These are phyloP conservation scores for Benincasa hispida DNA, from an alignment of 306 rosid species.

Conservation along the genomic window DNA sequence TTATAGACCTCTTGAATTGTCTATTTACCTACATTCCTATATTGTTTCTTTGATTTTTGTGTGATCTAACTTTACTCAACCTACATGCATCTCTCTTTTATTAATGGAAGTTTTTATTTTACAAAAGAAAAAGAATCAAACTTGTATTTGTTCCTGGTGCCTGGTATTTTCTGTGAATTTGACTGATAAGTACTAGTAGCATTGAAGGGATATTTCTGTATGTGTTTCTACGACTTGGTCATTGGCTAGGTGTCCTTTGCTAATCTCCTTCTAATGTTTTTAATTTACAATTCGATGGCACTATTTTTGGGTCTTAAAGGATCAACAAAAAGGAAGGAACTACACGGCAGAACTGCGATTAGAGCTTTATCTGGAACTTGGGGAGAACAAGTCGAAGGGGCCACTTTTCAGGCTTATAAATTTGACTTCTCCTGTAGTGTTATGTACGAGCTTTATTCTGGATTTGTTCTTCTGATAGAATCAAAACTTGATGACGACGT, in stretches of 20 bases:
- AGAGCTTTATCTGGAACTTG: constrained; percentile 54
- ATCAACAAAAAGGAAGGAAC: constrained; percentile 80
- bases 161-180: neutral
- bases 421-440: constrained; percentile 56
- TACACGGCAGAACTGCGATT: constrained; percentile 58
- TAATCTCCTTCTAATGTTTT: neutral
- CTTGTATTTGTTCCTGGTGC: neutral
- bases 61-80: constrained; percentile 4
- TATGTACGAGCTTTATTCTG: constrained; percentile 41
- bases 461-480: constrained; percentile 62
- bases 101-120: neutral
- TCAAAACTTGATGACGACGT: constrained; percentile 73
- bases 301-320: constrained; percentile 44
- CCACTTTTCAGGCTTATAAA: constrained; percentile 54
- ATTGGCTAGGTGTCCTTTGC: neutral
- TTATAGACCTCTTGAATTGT: neutral
- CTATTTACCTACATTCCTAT: neutral
- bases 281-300: neutral
- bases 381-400: constrained; percentile 42
- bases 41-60: neutral
- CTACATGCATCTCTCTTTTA: neutral
- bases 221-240: neutral
- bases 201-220: neutral
- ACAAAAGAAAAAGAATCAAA: neutral
- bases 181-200: neutral